These are phyloP conservation scores for Musa troglodytarum DNA, from an alignment of 176 grass and related monocot genomes.

Conservation along the genomic window DNA sequence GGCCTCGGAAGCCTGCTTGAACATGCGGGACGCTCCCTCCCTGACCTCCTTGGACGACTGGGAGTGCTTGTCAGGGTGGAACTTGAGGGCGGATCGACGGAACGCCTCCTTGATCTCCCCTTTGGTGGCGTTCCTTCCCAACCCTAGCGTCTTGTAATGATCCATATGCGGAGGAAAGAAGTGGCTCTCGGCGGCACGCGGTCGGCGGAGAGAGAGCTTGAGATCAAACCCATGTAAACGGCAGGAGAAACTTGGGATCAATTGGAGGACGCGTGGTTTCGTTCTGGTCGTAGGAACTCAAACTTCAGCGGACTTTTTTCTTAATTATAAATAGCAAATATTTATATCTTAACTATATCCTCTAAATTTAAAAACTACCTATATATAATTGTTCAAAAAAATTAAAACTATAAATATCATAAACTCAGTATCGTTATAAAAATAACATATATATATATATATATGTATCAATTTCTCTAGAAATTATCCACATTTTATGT, in stretches of 20 bases:
- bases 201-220: background rate
- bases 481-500: too few species aligned
- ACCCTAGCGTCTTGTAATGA: conserved; percentile 54
- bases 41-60: conserved; percentile 29
- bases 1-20: conserved; percentile 60
- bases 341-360: too few species aligned
- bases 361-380: too few species aligned
- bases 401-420: too few species aligned
- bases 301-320: too few species aligned
- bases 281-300: background rate
- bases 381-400: too few species aligned
- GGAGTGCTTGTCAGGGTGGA: conserved; percentile 59
- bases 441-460: too few species aligned
- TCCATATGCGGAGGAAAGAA: conserved; percentile 19
- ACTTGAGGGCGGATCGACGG: conserved; percentile 41
- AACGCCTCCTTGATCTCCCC: conserved; percentile 69
- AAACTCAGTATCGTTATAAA: too few species aligned
- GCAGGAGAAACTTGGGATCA: background rate
- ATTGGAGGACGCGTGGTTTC: background rate
- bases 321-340: too few species aligned
- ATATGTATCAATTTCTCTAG: too few species aligned
- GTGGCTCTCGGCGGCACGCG: background rate
- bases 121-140: conserved; percentile 44
- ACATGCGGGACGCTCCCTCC: conserved; percentile 37
- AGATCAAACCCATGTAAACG: background rate